Evolutionary conservation across 352 stramenopile genomes (phyloP), one percentile per base, ranked within the genome.

Genomic region (Elongisporangium prolatum): DNA sequence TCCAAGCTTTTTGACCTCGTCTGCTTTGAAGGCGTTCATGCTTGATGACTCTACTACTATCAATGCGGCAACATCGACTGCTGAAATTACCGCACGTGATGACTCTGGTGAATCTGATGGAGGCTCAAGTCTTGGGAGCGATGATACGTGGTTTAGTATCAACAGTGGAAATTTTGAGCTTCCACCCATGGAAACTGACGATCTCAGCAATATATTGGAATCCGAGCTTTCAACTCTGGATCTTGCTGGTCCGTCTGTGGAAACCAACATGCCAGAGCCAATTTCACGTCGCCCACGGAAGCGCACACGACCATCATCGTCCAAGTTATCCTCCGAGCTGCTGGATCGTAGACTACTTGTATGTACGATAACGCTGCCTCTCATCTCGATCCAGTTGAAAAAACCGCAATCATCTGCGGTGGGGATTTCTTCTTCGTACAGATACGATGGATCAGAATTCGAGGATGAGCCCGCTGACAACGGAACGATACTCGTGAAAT

Each of bases 81-180:
- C 60, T 34, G 48, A 64, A 57, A 54, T 40, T 9, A 13, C 21
- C 13, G 24, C 55, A 49, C 52, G 72, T 54, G 61, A 73, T 57
- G 68, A 62, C 57, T 44, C 55, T 53, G 56, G 47, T 18, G 75
- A 86, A 22, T 85, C 69, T 0, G 84, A 89, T 40, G 70, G 64
- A 53, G 70, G 83, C 22, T 92, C 84, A 20, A 90, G 84, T 59
- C 80, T 84, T 48, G 78, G 80, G 28, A 96, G 86, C 72, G 86
- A 96, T 56, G 86, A 96, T 50, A 94, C 86, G 0, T 96, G 86
- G 86, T 96, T 96, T 62, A 96, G 86, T 48, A 90, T 96, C 52
- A 76, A 83, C 14, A 91, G 79, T 50, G 80, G 77, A 16, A 89
- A 80, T 25, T 55, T 81, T 21, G 80, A 89, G 52, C 54, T 54